Evolutionary conservation across 2,329 filamentous ascomycete species (phyloP).

Genomic region (Dactylonectria estremocensis): DNA sequence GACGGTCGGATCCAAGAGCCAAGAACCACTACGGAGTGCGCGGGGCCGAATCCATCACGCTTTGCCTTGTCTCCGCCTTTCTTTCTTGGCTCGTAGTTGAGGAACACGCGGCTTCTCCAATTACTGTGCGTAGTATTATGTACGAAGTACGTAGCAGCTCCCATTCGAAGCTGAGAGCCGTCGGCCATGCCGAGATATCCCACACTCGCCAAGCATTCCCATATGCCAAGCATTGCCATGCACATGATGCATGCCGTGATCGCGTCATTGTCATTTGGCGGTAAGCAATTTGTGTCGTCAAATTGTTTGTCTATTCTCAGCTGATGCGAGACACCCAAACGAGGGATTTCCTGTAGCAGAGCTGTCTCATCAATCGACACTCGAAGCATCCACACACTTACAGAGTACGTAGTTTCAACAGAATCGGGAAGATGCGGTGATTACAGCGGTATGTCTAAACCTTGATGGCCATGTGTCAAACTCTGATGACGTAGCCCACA

Average conservation of each 20-base stretch:
- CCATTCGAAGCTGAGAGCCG: not conserved
- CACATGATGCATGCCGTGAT: not conserved
- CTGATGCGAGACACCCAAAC: not conserved
- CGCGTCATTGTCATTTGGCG: not conserved
- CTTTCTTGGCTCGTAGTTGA: not conserved
- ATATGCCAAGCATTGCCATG: not conserved
- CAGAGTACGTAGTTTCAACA: too few species aligned
- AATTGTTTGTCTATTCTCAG: too few species aligned
- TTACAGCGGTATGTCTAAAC: too few species aligned
- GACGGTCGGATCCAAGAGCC: not conserved
- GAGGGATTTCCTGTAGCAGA: too few species aligned
- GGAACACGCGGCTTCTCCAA: not conserved
- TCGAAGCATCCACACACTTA: too few species aligned
- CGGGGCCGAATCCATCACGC: not conserved
- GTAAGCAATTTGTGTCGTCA: not conserved
- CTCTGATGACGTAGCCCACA: too few species aligned
- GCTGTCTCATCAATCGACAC: too few species aligned
- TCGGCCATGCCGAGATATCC: not conserved
- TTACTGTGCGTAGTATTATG: too few species aligned
- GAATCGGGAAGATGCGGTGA: too few species aligned
- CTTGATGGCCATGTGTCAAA: too few species aligned
- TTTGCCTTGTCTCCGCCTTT: slow-evolving; percentile 3
- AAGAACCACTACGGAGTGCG: not conserved
- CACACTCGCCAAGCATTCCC: not conserved
- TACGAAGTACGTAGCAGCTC: too few species aligned